Conservation (phyloP, 768 basidiomycete genomes). For the Amanita brunnescens region DNA sequence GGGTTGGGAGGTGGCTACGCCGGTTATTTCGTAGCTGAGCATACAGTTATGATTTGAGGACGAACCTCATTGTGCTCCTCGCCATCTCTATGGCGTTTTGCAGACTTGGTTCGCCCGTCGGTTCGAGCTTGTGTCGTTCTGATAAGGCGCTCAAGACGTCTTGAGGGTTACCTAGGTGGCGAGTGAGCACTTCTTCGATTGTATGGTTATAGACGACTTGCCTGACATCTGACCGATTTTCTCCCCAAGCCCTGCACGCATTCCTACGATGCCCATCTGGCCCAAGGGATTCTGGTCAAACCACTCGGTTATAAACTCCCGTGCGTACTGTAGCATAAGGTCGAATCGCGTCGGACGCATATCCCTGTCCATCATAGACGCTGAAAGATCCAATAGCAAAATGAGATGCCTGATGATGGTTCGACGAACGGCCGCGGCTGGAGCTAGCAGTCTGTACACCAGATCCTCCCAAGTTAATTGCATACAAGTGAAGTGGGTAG, state of each 20-base stretch:
- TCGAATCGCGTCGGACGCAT: conserved; percentile 94
- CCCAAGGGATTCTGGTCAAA: conserved; percentile 99
- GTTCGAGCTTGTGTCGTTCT: conserved; percentile 83
- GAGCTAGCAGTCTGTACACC: conserved; percentile 55
- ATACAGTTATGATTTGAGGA: neutral
- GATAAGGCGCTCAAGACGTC: conserved; percentile 84
- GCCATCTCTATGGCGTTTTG: conserved; percentile 99
- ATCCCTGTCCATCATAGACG: conserved; percentile 91
- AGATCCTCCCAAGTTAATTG: neutral
- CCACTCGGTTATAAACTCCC: conserved; percentile 93
- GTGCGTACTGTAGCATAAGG: conserved; percentile 79
- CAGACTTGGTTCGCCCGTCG: conserved; percentile 86
- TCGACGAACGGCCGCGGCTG: conserved; percentile 81
- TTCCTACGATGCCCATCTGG: conserved; percentile 91
- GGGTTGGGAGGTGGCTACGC: conserved; percentile 87
- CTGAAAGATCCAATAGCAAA: conserved; percentile 85
- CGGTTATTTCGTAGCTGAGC: neutral
- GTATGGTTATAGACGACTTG: conserved; percentile 23
- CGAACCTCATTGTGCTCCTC: conserved; percentile 81
- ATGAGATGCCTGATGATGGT: conserved; percentile 96
- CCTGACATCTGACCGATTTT: conserved; percentile 90
- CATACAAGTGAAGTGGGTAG: neutral
- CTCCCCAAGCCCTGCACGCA: conserved; percentile 88
- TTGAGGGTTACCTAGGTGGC: conserved; percentile 76
- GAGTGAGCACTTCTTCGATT: neutral